Base-by-base conservation (phyloP, 305 asterid genomes). In the Plantago coronopus region DNA sequence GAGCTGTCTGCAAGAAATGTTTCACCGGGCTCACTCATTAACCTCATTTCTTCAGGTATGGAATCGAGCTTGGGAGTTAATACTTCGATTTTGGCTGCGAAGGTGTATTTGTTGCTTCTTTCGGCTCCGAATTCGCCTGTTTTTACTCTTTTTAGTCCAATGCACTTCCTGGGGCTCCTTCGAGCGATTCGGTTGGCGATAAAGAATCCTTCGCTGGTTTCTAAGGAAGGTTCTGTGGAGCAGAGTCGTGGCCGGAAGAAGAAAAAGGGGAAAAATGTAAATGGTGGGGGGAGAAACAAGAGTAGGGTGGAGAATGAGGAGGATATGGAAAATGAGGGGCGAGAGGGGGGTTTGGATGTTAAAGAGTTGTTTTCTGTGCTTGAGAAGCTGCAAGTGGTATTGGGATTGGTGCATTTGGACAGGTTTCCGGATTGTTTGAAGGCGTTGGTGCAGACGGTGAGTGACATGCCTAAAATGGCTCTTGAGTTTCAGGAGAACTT, bases 371-470 rank as follows among this genome's bases (percentile, higher is more conserved):
- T 84, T 60, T 3, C 62, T 37, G 76, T 84, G 74, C 82, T 91
- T 54, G 94, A 86, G 61, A 84, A 73, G 76, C 48, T 91, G 83
- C 79, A 68, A 62, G 57, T 69, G 81, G 95, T 83, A 9, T 42
- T 91, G 83, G 81, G 76, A 23, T 81, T 81, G 73, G 83, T 88
- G 57, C 95, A 86, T 79, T 80, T 91, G 79, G 82, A 79, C 54
- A 72, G 98, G 59, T 91, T 91, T 81, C 84, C 95, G 4, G 98
- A 91, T 75, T 81, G 98, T 74, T 65, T 84, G 81, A 91, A 72
- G 83, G 80, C 86, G 62, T 73, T 91, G 78, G 85, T 91, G 65
- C 89, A 81, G 69, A 84, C 96, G 38, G 63, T 80, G 67, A 81
- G 76, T 59, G 95, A 91, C 73, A 83, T 91, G 74, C 88, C 84